A percentile compares a stretch with the other conserved stretches of the same genome.
Conservation (phyloP, 23 red algal species). For the Chondrus crispus region DNA sequence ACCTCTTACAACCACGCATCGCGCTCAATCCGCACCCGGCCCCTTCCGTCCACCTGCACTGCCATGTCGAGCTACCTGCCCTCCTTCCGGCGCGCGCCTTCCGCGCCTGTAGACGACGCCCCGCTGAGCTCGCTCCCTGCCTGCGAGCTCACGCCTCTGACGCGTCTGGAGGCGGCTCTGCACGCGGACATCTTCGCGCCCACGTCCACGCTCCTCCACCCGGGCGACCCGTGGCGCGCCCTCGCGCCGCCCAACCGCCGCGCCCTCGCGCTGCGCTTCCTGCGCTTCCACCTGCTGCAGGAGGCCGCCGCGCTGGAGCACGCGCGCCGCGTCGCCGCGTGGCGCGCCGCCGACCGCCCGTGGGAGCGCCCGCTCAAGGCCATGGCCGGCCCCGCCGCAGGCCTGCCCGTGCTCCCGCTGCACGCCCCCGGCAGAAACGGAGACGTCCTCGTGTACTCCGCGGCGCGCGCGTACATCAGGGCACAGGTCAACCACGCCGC, state of each 20-base stretch:
- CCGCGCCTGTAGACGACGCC: constrained; percentile 46
- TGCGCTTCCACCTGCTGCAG: constrained; percentile 34
- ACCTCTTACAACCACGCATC: too few relatives aligned
- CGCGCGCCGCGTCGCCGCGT: neutral
- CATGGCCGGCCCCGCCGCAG: neutral
- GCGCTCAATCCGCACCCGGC: too few relatives aligned
- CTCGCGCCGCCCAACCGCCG: neutral
- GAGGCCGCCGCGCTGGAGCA: neutral
- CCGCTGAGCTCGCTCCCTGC: neutral
- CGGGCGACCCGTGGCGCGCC: constrained; percentile 16
- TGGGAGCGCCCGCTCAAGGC: neutral
- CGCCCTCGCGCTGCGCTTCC: constrained; percentile 7
- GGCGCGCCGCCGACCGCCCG: constrained; percentile 2
- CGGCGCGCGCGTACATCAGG: constrained; percentile 12
- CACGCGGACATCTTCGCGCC: neutral
- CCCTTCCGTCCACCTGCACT: too few relatives aligned
- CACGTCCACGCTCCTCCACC: neutral
- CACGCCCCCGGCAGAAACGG: neutral
- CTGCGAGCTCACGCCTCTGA: constrained; percentile 1
- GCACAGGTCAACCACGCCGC: neutral
- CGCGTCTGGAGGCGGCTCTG: neutral
- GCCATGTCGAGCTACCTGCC: too few relatives aligned
- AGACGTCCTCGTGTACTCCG: constrained; percentile 10
- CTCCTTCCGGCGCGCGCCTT: too few relatives aligned
- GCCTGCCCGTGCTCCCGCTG: constrained; percentile 19